These are phyloP conservation scores for Heterobasidion occidentale DNA, from an alignment of 1,284 basidiomycete genomes.

Conservation along the genomic window DNA sequence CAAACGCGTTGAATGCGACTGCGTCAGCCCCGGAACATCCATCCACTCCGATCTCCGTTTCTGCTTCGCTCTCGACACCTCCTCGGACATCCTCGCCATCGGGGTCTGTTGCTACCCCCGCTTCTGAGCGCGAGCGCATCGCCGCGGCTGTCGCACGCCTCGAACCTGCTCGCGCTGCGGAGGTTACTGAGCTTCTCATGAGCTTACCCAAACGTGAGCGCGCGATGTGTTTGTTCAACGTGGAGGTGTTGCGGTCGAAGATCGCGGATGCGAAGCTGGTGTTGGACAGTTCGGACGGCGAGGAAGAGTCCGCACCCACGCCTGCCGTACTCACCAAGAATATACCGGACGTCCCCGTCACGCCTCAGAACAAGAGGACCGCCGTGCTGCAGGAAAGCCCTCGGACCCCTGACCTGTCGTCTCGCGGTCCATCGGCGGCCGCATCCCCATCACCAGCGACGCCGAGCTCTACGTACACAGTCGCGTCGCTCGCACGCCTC, in stretches of 20 bases:
- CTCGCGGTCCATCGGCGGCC: conserved; percentile 59
- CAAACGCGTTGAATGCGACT: conserved; percentile 54
- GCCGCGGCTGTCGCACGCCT: conserved; percentile 57
- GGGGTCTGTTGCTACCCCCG: conserved; percentile 57
- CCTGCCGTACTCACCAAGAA: conserved; percentile 10
- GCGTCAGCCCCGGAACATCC: conserved; percentile 79
- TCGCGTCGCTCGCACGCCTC: conserved; percentile 51
- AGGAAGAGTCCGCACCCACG: conserved; percentile 24
- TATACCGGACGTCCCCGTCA: conserved; percentile 41
- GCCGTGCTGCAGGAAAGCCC: conserved; percentile 44
- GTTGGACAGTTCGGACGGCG: conserved; percentile 60
- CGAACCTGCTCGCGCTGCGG: conserved; percentile 45
- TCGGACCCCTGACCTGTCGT: conserved; percentile 65
- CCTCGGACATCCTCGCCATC: conserved; percentile 76
- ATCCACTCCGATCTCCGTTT: conserved; percentile 71
- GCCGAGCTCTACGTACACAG: conserved; percentile 34
- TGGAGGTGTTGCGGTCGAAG: conserved; percentile 71
- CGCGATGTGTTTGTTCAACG: conserved; percentile 85
- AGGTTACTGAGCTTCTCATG: conserved; percentile 76
- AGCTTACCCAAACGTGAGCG: conserved; percentile 82
- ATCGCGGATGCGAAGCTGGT: conserved; percentile 78
- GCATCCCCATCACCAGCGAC: conserved; percentile 55
- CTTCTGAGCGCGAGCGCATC: conserved; percentile 62
- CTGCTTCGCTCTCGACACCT: conserved; percentile 63
- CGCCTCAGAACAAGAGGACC: conserved; percentile 56